Percentiles rank a stretch among this genome's conserved stretches.
Conservation (phyloP, 2,329 filamentous ascomycete genomes). For the Trichoderma sp. region DNA sequence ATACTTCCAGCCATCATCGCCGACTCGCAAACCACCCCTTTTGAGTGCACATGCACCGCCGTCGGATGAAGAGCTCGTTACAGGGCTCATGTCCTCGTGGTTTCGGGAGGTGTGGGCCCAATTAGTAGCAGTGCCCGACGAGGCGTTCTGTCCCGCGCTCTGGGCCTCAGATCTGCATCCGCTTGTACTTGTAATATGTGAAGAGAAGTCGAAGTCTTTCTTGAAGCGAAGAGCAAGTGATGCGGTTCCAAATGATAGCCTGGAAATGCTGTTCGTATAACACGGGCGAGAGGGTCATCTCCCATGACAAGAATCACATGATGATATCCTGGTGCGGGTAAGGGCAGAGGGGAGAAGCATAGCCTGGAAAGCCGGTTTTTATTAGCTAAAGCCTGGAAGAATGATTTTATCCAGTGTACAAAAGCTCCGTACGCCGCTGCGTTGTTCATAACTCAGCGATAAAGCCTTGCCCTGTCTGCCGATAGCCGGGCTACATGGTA, state of each 20-base stretch:
- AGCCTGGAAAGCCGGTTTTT: neutral
- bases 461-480: conserved; percentile 13
- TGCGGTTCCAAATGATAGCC: neutral
- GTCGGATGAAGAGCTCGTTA: conserved; percentile 19
- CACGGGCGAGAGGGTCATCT: neutral
- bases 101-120: conserved; percentile 11
- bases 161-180: conserved; percentile 2
- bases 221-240: neutral
- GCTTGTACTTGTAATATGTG: neutral
- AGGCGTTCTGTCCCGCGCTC: neutral
- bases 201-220: neutral
- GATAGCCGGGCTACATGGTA: conserved; percentile 8
- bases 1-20: neutral
- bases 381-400: neutral
- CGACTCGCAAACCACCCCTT: neutral
- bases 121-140: conserved; percentile 2
- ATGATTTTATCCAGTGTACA: conserved; percentile 4
- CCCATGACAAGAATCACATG: conserved; percentile 12
- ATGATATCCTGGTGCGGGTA: conserved; percentile 10
- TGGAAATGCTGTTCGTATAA: neutral
- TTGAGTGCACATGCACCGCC: conserved; percentile 11
- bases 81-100: neutral
- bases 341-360: neutral
- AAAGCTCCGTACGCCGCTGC: neutral
- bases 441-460: neutral